Percentiles rank a stretch among this genome's conserved stretches.
Evolutionary conservation across 2,329 filamentous ascomycete genomes (phyloP).

Genomic region (Fusarium camptoceras): DNA sequence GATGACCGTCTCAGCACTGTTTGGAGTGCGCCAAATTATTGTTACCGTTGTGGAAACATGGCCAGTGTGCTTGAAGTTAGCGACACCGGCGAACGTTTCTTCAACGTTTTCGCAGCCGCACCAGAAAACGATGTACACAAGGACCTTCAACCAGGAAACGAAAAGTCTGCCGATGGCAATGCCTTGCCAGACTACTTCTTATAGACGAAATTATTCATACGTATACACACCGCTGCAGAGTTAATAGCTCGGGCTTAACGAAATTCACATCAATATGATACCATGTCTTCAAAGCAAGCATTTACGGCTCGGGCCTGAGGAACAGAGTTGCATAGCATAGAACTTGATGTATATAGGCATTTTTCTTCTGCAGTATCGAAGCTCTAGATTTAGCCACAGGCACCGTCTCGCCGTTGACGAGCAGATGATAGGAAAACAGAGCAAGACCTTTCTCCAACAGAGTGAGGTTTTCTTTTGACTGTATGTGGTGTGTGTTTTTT

Average conservation of each 20-base stretch:
- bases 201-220: conserved; percentile 52
- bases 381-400: conserved; percentile 31
- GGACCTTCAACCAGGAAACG: conserved; percentile 81
- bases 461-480: conserved; percentile 21
- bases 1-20: conserved; percentile 95
- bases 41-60: conserved; percentile 96
- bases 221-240: conserved; percentile 20
- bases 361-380: conserved; percentile 30
- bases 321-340: conserved; percentile 45
- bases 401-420: conserved; percentile 29
- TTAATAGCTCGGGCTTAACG: conserved; percentile 34
- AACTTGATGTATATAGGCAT: conserved; percentile 41
- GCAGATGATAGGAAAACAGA: conserved; percentile 38
- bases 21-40: conserved; percentile 98
- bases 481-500: conserved; percentile 24
- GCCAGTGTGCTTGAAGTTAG: conserved; percentile 97
- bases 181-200: conserved; percentile 79
- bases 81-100: conserved; percentile 90
- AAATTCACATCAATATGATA: conserved; percentile 42
- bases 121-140: conserved; percentile 95
- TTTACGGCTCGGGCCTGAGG: conserved; percentile 22
- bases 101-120: conserved; percentile 97
- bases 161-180: conserved; percentile 74
- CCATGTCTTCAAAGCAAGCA: conserved; percentile 41
- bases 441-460: conserved; percentile 32